These are phyloP conservation scores for Zopfochytrium polystomum DNA, from an alignment of 371 early-diverging fungal genomes.

Conservation along the genomic window DNA sequence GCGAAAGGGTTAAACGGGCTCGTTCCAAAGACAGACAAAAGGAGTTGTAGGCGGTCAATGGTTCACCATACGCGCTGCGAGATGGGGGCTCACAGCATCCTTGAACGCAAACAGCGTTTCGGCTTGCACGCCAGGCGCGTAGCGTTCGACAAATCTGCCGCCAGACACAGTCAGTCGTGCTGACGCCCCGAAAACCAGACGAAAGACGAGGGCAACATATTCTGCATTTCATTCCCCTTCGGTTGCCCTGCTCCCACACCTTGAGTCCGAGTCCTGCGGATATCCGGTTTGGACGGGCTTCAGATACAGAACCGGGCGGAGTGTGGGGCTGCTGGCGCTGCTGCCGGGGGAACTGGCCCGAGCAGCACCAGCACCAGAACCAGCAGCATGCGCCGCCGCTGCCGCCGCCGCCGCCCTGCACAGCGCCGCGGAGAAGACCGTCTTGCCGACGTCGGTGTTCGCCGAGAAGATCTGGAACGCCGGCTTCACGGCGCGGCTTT, in stretches of 20 bases:
- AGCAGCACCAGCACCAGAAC: no score
- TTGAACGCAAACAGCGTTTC: slow-evolving; percentile 63
- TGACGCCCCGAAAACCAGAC: neutral
- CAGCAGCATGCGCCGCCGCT: no score
- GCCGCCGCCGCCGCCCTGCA: slow-evolving; percentile 42
- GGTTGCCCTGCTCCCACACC: slow-evolving; percentile 35
- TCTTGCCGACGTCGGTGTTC: slow-evolving; percentile 85
- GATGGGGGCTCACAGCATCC: slow-evolving; percentile 77
- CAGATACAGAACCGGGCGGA: slow-evolving; percentile 57
- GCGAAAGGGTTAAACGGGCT: no score
- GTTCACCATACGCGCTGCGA: slow-evolving; percentile 37
- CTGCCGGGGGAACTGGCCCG: no score
- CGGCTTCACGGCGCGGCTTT: no score
- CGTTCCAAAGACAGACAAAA: no score
- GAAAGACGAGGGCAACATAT: neutral
- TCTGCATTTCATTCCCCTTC: neutral
- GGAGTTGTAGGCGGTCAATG: no score
- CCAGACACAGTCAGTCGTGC: no score
- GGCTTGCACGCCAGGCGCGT: slow-evolving; percentile 45
- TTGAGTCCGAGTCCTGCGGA: slow-evolving; percentile 74
- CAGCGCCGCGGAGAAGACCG: slow-evolving; percentile 66
- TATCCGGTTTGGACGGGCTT: slow-evolving; percentile 86
- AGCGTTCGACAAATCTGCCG: slow-evolving; percentile 60
- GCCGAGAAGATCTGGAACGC: slow-evolving; percentile 60
- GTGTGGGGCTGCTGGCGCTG: slow-evolving; percentile 25